phyloP scores from a whole-genome alignment of 805 yeast species.

The Schizosaccharomyces lindneri region DNA sequence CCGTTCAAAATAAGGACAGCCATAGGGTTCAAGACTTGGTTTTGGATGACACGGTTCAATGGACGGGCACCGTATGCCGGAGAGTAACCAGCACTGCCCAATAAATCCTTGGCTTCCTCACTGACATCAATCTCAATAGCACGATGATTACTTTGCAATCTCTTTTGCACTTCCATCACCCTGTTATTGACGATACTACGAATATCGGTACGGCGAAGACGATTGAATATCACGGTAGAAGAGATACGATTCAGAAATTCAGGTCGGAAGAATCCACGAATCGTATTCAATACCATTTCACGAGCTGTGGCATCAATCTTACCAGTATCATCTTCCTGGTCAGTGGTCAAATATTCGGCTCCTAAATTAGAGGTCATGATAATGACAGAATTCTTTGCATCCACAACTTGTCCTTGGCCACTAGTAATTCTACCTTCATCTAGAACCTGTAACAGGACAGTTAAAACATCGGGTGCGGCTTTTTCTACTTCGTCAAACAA shows the following conservation, averaged over 20 bases:
- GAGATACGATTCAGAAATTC: slow-evolving; percentile 92
- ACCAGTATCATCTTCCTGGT: slow-evolving; percentile 26
- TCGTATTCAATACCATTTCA: slow-evolving; percentile 59
- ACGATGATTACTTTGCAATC: slow-evolving; percentile 71
- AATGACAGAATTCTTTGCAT: slow-evolving; percentile 74
- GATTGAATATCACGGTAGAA: slow-evolving; percentile 77
- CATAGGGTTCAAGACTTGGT: slow-evolving; percentile 60
- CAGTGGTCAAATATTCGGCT: slow-evolving; percentile 62
- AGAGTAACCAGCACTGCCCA: slow-evolving; percentile 71
- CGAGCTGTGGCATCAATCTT: slow-evolving; percentile 38
- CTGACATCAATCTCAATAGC: slow-evolving; percentile 46
- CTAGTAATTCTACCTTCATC: slow-evolving; percentile 94
- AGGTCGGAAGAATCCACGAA: slow-evolving; percentile 79
- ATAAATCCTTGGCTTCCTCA: slow-evolving; percentile 52
- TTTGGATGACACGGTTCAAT: slow-evolving; percentile 63
- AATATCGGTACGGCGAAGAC: slow-evolving; percentile 74
- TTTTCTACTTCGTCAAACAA: slow-evolving; percentile 94
- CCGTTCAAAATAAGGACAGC: slow-evolving; percentile 77
- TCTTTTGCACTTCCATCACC: slow-evolving; percentile 54
- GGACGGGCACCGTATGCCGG: slow-evolving; percentile 94
- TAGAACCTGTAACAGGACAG: slow-evolving; percentile 69
- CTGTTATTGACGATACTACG: slow-evolving; percentile 76
- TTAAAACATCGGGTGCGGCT: slow-evolving; percentile 93
- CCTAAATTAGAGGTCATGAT: slow-evolving; percentile 96
- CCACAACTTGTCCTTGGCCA: slow-evolving; percentile 77